These are phyloP conservation scores for Xylariales sp. DNA, from an alignment of 2,329 filamentous ascomycete species.

Conservation along the genomic window DNA sequence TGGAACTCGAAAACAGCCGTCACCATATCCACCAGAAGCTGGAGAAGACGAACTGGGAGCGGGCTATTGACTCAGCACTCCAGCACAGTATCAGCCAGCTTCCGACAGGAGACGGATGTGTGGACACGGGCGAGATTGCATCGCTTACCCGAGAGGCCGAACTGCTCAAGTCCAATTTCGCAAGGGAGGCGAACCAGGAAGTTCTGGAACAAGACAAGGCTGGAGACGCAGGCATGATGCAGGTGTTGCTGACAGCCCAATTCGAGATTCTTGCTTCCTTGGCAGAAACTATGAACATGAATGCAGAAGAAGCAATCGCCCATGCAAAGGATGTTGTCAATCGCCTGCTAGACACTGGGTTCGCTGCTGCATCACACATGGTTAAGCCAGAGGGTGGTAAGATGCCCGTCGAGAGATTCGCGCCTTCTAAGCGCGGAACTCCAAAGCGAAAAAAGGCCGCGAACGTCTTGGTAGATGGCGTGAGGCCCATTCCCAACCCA, in stretches of 20 bases:
- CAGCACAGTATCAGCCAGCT: conserved; percentile 80
- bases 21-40: conserved; percentile 87
- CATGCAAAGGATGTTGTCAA: conserved; percentile 74
- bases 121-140: conserved; percentile 63
- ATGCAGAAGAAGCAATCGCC: conserved; percentile 74
- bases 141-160: conserved; percentile 78
- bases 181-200: conserved; percentile 71
- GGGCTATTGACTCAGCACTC: conserved; percentile 79
- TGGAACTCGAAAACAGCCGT: conserved; percentile 84
- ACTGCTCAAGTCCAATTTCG: conserved; percentile 75
- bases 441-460: conserved; percentile 65
- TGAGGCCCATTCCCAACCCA: conserved; percentile 42
- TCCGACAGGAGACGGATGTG: conserved; percentile 59
- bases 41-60: conserved; percentile 79
- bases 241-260: conserved; percentile 81
- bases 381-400: conserved; percentile 80
- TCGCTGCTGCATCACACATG: conserved; percentile 70
- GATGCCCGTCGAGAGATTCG: conserved; percentile 59
- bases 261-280: conserved; percentile 87
- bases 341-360: conserved; percentile 73
- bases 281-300: conserved; percentile 75
- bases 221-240: conserved; percentile 72
- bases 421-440: conserved; percentile 68
- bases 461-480: conserved; percentile 28
- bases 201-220: conserved; percentile 80